phyloP scores from a whole-genome alignment of 257 asterid species.

The Solanum stenotomum region DNA sequence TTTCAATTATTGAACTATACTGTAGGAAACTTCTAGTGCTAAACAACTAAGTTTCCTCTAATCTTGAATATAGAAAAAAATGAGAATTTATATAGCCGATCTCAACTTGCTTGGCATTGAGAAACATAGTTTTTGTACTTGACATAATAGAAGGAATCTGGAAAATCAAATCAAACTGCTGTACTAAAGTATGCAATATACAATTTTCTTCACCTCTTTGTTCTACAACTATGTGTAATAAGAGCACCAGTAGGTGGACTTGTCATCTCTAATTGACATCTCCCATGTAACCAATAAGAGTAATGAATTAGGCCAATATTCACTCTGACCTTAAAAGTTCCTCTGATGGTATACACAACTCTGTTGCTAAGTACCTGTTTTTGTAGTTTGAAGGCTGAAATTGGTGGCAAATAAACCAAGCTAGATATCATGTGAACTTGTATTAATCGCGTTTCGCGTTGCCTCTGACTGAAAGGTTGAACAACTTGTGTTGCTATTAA shows the following conservation, averaged over 20 bases:
- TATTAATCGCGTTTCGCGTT: constrained; percentile 30
- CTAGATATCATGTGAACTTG: constrained; percentile 56
- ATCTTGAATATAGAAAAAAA: background rate
- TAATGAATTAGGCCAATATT: constrained; percentile 50
- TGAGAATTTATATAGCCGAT: background rate
- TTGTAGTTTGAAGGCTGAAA: constrained; percentile 49
- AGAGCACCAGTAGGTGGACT: constrained; percentile 69
- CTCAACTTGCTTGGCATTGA: background rate
- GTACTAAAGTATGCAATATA: background rate
- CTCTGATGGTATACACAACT: constrained; percentile 45
- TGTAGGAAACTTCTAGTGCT: background rate
- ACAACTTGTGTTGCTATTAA: constrained; percentile 40
- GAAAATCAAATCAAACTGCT: background rate
- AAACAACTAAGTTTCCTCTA: background rate
- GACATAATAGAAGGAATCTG: background rate
- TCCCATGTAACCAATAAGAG: constrained; percentile 63
- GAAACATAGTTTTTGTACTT: background rate
- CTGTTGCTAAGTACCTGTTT: constrained; percentile 54
- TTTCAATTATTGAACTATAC: background rate
- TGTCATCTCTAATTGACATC: constrained; percentile 70
- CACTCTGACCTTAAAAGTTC: constrained; percentile 46
- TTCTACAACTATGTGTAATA: constrained; percentile 51
- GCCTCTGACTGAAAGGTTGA: constrained; percentile 45
- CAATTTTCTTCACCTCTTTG: constrained; percentile 35
- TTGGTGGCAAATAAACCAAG: constrained; percentile 51